Percentiles rank a stretch among this genome's conserved stretches.
phyloP scores from a whole-genome alignment of 176 grass and related monocot genomes.

The Rhipidocladum racemiflorum region DNA sequence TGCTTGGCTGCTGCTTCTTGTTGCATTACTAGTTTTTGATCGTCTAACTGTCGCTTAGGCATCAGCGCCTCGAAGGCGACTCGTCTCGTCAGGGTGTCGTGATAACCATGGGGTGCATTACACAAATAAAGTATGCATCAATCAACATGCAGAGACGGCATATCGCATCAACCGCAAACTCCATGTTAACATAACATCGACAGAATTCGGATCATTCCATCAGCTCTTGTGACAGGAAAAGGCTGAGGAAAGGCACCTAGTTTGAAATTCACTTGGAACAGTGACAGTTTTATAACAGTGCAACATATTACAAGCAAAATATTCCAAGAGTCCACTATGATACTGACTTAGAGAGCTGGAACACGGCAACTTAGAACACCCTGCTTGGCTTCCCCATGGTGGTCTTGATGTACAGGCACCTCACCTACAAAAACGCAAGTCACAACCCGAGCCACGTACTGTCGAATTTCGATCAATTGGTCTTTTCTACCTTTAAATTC shows the following conservation, averaged over 20 bases:
- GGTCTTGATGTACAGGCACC: slow-evolving; percentile 94
- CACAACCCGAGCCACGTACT: not conserved
- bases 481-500: not conserved
- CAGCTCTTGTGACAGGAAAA: not conserved
- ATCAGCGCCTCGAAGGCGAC: too few relatives aligned
- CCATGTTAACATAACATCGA: too few relatives aligned
- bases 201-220: not conserved
- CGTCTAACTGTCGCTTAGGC: too few relatives aligned
- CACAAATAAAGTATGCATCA: too few relatives aligned
- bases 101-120: too few relatives aligned
- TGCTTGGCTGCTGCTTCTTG: too few relatives aligned
- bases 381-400: slow-evolving; percentile 85
- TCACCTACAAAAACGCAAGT: slow-evolving; percentile 51
- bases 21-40: too few relatives aligned
- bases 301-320: not conserved
- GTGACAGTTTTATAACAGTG: not conserved
- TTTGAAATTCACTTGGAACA: not conserved
- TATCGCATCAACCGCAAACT: too few relatives aligned
- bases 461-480: not conserved
- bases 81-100: too few relatives aligned
- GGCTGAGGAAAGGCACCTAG: not conserved
- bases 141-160: too few relatives aligned
- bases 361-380: slow-evolving; percentile 54
- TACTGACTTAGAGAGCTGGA: not conserved
- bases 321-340: not conserved